Evolutionary conservation across 2,329 filamentous ascomycete genomes (phyloP).

Genomic region (Aspergillus sp.): DNA sequence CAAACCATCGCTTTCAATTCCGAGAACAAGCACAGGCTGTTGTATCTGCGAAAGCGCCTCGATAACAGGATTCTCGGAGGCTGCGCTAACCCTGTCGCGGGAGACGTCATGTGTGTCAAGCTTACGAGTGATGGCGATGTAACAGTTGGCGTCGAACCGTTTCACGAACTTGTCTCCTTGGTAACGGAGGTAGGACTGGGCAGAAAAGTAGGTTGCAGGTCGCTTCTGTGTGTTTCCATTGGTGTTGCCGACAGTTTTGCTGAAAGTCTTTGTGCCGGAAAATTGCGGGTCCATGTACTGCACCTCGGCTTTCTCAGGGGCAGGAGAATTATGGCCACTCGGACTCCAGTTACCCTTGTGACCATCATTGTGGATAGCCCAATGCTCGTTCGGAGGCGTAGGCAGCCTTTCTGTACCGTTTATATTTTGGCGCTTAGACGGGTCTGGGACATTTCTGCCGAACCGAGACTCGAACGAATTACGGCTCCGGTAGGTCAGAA

Average conservation of each 20-base stretch:
- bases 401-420: constrained; percentile 61
- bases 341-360: constrained; percentile 60
- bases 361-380: constrained; percentile 80
- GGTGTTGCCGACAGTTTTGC: constrained; percentile 40
- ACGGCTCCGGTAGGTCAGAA: constrained; percentile 92
- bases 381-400: constrained; percentile 69
- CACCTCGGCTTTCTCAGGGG: constrained; percentile 27
- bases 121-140: constrained; percentile 97
- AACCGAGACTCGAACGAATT: constrained; percentile 97
- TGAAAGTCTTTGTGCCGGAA: constrained; percentile 61
- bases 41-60: constrained; percentile 78
- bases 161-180: constrained; percentile 96
- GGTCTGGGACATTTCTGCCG: constrained; percentile 86
- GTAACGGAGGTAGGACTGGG: constrained; percentile 95
- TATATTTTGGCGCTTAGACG: constrained; percentile 79
- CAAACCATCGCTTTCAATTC: constrained; percentile 91
- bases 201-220: constrained; percentile 89
- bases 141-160: constrained; percentile 97
- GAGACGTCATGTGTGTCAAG: constrained; percentile 96
- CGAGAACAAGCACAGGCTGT: constrained; percentile 86
- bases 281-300: constrained; percentile 67
- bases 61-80: constrained; percentile 54
- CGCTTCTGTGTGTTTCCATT: constrained; percentile 31
- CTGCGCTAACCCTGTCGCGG: constrained; percentile 60
- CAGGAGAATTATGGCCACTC: constrained; percentile 34